Evolutionary conservation across 2,329 filamentous ascomycete genomes (phyloP).

Genomic region (Conoideocrella luteorostrata): DNA sequence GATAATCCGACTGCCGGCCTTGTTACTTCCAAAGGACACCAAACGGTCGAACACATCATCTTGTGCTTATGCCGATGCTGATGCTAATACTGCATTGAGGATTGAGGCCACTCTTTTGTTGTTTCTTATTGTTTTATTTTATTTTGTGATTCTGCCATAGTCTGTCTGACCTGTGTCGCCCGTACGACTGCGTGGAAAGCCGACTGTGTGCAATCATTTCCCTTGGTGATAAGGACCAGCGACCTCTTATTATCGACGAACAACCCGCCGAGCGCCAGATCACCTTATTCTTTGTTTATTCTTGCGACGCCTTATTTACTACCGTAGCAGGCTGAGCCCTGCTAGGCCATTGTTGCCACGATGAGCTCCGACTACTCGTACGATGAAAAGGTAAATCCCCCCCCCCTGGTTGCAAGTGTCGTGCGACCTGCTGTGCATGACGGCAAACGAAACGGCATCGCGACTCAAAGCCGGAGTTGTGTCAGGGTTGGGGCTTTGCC

Average conservation of each 20-base stretch:
- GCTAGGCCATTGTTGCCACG: constrained; percentile 33
- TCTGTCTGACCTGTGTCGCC: background rate
- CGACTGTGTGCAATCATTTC: background rate
- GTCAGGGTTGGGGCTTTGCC: too few species aligned
- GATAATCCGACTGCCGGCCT: constrained; percentile 28
- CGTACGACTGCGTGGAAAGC: background rate
- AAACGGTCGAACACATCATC: constrained; percentile 2
- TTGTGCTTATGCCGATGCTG: background rate
- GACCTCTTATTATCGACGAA: background rate
- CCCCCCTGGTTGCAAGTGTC: background rate
- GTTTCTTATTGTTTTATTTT: background rate
- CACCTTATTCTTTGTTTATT: constrained; percentile 1
- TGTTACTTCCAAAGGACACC: constrained; percentile 7
- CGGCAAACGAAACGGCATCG: too few species aligned
- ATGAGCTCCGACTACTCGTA: constrained; percentile 97
- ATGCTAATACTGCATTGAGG: background rate
- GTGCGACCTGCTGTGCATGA: background rate
- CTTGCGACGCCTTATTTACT: background rate
- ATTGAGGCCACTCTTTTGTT: background rate
- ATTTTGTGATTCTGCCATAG: background rate
- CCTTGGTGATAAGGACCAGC: background rate
- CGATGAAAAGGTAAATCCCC: constrained; percentile 68
- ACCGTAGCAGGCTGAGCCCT: constrained; percentile 28
- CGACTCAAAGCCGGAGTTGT: too few species aligned
- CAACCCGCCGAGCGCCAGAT: background rate